phyloP scores from a whole-genome alignment of 441 rosid species.

The Euphorbia neoarborescens region DNA sequence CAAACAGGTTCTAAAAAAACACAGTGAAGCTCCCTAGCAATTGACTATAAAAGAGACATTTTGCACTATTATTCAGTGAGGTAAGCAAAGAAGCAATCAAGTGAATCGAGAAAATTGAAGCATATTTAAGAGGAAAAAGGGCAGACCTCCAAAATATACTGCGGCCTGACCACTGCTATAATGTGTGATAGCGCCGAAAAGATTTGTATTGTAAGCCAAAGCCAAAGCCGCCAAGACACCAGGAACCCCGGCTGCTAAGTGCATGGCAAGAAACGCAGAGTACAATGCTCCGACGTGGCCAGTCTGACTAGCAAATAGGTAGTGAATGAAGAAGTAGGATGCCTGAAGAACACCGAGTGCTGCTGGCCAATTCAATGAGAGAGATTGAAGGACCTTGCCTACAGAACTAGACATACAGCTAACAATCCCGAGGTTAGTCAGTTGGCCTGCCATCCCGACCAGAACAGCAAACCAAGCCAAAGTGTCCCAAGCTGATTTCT shows the following conservation, averaged over 20 bases:
- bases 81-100: neutral
- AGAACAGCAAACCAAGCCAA: slow-evolving; percentile 87
- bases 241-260: slow-evolving; percentile 81
- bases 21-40: neutral
- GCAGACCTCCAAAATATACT: slow-evolving; percentile 84
- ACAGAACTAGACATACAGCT: slow-evolving; percentile 78
- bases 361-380: slow-evolving; percentile 82
- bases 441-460: slow-evolving; percentile 90
- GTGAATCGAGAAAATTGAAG: neutral
- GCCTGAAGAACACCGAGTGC: slow-evolving; percentile 80
- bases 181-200: slow-evolving; percentile 85
- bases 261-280: slow-evolving; percentile 97
- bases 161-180: slow-evolving; percentile 98
- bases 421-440: slow-evolving; percentile 74
- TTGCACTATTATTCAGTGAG: neutral
- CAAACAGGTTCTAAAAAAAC: too few relatives aligned
- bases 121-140: slow-evolving; percentile 16
- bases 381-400: slow-evolving; percentile 50
- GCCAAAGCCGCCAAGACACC: slow-evolving; percentile 69
- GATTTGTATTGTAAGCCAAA: slow-evolving; percentile 80
- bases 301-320: slow-evolving; percentile 90
- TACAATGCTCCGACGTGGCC: slow-evolving; percentile 90
- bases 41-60: neutral
- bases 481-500: slow-evolving; percentile 96
- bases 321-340: slow-evolving; percentile 77